Base-by-base conservation (phyloP, 306 rosid genomes). In the Casuarina cunninghamiana region DNA sequence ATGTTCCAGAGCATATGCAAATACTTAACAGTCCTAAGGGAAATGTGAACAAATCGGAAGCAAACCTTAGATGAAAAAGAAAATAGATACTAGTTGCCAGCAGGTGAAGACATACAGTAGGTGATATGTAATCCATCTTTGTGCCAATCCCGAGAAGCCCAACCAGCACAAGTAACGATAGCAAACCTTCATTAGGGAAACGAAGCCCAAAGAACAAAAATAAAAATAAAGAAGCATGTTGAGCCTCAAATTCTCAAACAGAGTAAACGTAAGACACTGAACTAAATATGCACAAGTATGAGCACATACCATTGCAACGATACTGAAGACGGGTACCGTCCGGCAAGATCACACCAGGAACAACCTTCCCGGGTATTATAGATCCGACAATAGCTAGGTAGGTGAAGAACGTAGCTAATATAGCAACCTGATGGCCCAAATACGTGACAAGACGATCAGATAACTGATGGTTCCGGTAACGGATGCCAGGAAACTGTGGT, bases 331-430 rank as follows among this genome's bases (percentile, higher is more conserved):
- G 97, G 71, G 93, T 76, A 8, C 88, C 85, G 71, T 95, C 99
- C 0, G 82, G 81, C 41, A 93, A 86, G 66, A 74, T 78, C 62
- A 83, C 93, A 35, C 97, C 98, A 41, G 90, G 90, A 69, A 95
- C 85, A 67, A 88, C 75, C 86, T 91, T 92, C 38, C 97, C 97
- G 7, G 96, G 96, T 6, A 89, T 73, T 75, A 88, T 38, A 55
- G 93, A 82, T 80, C 98, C 97, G 74, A 81, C 92, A 77, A 96
- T 67, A 21, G 91, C 94, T 91, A 93, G 80, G 90, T 96, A 96
- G 49, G 84, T 39, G 37, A 93, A 90, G 84, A 87, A 91, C 17
- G 81, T 85, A 62, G 78, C 82, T 5, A 93, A 91, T 15, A 90
- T 87, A 63, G 71, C 75, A 83, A 76, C 93, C 97, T 96, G 75